Base-by-base conservation (phyloP, 1,284 basidiomycete species). In the Ganoderma lucidum region DNA sequence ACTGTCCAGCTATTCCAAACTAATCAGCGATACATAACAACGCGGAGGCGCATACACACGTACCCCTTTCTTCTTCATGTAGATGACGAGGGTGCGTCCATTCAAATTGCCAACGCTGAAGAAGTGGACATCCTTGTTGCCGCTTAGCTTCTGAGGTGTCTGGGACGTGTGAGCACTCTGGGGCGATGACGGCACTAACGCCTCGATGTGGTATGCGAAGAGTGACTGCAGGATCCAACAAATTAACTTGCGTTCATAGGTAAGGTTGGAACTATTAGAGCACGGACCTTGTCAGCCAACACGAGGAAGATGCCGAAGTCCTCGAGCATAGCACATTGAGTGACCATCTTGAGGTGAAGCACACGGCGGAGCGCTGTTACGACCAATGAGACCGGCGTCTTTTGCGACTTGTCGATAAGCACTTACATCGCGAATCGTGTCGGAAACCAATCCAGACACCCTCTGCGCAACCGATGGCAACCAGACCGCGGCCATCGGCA, bases 381-480 rank as follows among this genome's bases (percentile, higher is more conserved):
- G 53, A 42, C 14, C 39, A 42, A 44, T 44, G 67, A 67, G 42
- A 51, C 23, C 23, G 23, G 12, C 12, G 3, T 48, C 15, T 51
- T 23, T 28, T 28, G 44, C 15, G 6, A 32, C 30, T 15, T 51
- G 15, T 28, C 3, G 3, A 63, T 19, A 35, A 35, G 61, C 17
- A 76, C 92, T 77, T 78, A 93, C 93, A 97, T 78, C 86, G 83
- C 0, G 96, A 91, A 78, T 97, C 93, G 75, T 95, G 93, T 41
- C 95, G 88, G 80, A 98, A 92, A 0, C 97, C 97, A 73, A 99
- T 97, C 95, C 96, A 99, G 2, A 99, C 95, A 45, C 97, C 97
- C 77, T 98, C 96, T 0, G 94, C 92, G 80, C 96, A 98, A 28
- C 97, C 97, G 73, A 98, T 92, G 0, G 97, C 96, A 23, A 98